Conservation (phyloP, 2,329 filamentous ascomycete species). For the Cladorrhinum sp. region DNA sequence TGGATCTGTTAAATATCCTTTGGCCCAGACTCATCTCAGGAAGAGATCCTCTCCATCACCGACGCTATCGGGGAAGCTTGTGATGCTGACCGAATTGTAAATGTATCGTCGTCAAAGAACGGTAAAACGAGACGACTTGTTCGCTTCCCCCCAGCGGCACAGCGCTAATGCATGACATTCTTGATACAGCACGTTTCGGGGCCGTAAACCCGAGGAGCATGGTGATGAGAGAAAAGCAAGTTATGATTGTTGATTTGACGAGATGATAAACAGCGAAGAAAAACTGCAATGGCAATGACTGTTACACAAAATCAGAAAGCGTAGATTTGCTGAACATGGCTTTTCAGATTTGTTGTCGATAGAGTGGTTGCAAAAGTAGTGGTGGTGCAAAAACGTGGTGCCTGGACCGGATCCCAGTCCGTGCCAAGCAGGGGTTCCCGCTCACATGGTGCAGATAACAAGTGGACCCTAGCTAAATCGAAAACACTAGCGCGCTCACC, state of each 20-base stretch:
- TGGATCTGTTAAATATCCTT: background rate
- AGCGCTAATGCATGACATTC: slow-evolving; percentile 9
- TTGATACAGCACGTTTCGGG: background rate
- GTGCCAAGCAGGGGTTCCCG: background rate
- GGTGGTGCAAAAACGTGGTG: background rate
- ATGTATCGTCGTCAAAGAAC: background rate
- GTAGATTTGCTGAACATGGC: background rate
- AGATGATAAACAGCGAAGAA: too few relatives aligned
- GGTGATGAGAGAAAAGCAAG: too few relatives aligned
- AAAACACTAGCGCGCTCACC: slow-evolving; percentile 39
- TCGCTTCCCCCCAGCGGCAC: background rate
- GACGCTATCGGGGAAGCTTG: background rate
- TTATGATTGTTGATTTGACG: too few relatives aligned
- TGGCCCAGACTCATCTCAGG: background rate
- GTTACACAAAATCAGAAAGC: too few relatives aligned
- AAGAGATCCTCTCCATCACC: background rate
- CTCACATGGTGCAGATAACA: slow-evolving; percentile 8
- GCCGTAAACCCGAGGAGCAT: background rate
- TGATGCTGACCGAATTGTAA: background rate
- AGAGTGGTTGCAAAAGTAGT: background rate
- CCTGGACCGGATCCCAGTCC: background rate
- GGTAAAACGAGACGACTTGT: background rate
- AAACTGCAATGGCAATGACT: too few relatives aligned
- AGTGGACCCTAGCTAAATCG: slow-evolving; percentile 23
- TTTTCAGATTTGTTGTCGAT: background rate